Conservation (phyloP, 2,329 filamentous ascomycete species). For the Pestalotiopsis sp. region DNA sequence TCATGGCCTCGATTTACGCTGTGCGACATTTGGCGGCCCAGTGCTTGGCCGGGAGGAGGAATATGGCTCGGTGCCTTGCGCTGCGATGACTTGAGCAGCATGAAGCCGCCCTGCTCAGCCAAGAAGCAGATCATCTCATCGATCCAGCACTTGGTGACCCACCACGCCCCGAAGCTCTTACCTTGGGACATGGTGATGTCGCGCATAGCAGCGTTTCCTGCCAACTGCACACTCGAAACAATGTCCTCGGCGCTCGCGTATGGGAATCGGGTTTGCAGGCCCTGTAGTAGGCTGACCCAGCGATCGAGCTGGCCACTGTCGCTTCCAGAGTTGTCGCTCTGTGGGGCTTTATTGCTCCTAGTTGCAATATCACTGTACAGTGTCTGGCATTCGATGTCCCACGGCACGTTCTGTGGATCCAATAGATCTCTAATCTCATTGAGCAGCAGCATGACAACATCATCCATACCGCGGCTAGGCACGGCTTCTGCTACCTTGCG, state of each 20-base stretch:
- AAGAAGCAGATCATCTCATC: constrained; percentile 94
- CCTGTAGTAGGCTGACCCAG: constrained; percentile 74
- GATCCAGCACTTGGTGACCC: constrained; percentile 93
- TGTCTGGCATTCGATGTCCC: constrained; percentile 65
- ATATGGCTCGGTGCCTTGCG: constrained; percentile 30
- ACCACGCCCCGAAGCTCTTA: constrained; percentile 87
- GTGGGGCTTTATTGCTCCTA: constrained; percentile 47
- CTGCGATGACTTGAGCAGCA: constrained; percentile 56
- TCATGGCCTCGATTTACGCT: constrained; percentile 51
- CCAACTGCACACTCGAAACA: constrained; percentile 74
- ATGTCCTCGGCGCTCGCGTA: constrained; percentile 73
- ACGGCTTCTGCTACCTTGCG: constrained; percentile 67
- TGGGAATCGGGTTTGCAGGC: constrained; percentile 71
- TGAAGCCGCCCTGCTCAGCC: constrained; percentile 87
- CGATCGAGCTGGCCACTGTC: constrained; percentile 66
- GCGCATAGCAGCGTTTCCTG: constrained; percentile 77
- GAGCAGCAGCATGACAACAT: constrained; percentile 64
- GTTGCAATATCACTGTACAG: constrained; percentile 60
- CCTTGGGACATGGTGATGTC: constrained; percentile 80
- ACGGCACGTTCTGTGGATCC: constrained; percentile 67
- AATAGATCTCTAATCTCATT: constrained; percentile 71
- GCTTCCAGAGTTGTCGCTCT: constrained; percentile 37
- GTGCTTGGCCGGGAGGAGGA: constrained; percentile 38
- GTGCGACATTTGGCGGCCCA: constrained; percentile 38
- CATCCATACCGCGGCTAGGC: constrained; percentile 66